Evolutionary conservation across 495 filamentous ascomycete species (phyloP).

Genomic region (Gamarada debralockiae): DNA sequence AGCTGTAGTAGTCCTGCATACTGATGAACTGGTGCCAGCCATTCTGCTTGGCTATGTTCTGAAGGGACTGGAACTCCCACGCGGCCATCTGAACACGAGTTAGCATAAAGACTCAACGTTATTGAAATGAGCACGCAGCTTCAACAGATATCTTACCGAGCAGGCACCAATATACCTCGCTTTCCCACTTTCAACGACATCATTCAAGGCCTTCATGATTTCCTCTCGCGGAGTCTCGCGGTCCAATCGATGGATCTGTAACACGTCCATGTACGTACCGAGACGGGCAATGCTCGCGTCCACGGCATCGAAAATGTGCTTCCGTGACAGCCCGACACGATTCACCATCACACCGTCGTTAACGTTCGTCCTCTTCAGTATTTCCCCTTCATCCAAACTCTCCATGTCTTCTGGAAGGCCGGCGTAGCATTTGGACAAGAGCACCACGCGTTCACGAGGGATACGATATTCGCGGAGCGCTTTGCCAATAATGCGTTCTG

Average conservation of each 20-base stretch:
- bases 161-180: slow-evolving; percentile 53
- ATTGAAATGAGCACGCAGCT: background rate
- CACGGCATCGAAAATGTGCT: slow-evolving; percentile 57
- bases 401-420: background rate
- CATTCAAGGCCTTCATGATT: slow-evolving; percentile 58
- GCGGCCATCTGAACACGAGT: slow-evolving; percentile 45
- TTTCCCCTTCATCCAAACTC: background rate
- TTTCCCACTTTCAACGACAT: slow-evolving; percentile 50
- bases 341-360: slow-evolving; percentile 6
- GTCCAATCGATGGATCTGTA: slow-evolving; percentile 60
- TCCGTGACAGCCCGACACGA: slow-evolving; percentile 41
- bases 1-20: slow-evolving; percentile 57
- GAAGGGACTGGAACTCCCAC: slow-evolving; percentile 49
- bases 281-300: slow-evolving; percentile 51
- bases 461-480: slow-evolving; percentile 70
- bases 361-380: background rate
- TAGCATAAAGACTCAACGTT: no score
- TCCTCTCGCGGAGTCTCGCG: slow-evolving; percentile 43
- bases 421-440: slow-evolving; percentile 26
- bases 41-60: slow-evolving; percentile 35
- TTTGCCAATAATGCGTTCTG: slow-evolving; percentile 70
- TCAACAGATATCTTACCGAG: background rate
- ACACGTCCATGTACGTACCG: slow-evolving; percentile 57
- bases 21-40: slow-evolving; percentile 54
- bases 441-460: slow-evolving; percentile 67